A percentile compares a stretch with the other conserved stretches of the same genome.
Evolutionary conservation across 352 stramenopile genomes (phyloP).

Genomic region (Blastocystis sp.): DNA sequence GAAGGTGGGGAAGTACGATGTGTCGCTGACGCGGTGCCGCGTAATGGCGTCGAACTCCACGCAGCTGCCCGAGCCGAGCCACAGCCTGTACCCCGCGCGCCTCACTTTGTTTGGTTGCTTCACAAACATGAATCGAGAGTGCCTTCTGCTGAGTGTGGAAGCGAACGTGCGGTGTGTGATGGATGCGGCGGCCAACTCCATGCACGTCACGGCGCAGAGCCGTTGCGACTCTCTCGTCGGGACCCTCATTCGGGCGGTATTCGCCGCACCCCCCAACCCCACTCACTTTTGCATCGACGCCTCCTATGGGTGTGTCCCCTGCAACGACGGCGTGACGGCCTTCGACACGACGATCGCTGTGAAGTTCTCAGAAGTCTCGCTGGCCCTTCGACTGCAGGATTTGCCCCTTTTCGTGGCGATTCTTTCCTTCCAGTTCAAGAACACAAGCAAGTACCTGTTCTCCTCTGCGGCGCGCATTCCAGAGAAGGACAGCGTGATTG

Average conservation of each 20-base stretch:
- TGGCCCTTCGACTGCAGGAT: not conserved
- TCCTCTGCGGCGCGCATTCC: not conserved
- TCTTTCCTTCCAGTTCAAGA: constrained; percentile 3
- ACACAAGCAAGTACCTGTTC: not conserved
- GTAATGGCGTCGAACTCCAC: not conserved
- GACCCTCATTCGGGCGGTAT: not conserved
- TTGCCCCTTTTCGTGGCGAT: not conserved
- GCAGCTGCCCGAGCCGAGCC: not conserved
- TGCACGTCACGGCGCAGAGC: not conserved
- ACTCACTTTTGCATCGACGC: not conserved
- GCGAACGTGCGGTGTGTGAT: constrained; percentile 5
- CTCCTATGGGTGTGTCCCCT: not conserved
- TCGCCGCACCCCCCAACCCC: not conserved
- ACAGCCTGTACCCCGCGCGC: not conserved
- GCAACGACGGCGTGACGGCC: not conserved
- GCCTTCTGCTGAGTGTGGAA: not conserved
- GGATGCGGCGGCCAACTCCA: not conserved
- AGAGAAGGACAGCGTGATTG: not conserved
- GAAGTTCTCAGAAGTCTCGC: not conserved
- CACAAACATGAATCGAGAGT: not conserved
- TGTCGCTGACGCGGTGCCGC: not conserved
- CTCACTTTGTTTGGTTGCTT: not conserved
- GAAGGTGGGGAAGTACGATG: constrained; percentile 19
- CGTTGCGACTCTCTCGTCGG: not conserved
- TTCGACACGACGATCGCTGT: not conserved